These are phyloP conservation scores for Tricholoma sp. DNA, from an alignment of 768 basidiomycete species.

Conservation along the genomic window DNA sequence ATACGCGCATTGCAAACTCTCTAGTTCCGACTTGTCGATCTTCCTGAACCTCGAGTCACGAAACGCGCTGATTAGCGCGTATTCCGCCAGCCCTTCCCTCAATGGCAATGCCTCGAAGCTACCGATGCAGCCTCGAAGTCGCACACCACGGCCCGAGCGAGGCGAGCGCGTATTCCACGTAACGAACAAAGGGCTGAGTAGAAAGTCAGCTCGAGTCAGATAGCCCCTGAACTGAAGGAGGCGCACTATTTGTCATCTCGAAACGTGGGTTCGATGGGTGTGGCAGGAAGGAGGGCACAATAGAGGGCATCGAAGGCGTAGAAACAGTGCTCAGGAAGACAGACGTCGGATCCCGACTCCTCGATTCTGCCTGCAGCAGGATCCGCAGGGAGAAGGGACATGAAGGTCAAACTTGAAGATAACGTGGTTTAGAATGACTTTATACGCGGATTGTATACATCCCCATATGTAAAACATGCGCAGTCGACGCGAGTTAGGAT, in stretches of 20 bases:
- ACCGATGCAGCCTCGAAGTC: slow-evolving; percentile 92
- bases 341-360: slow-evolving; percentile 41
- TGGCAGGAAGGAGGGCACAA: slow-evolving; percentile 60
- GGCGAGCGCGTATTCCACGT: slow-evolving; percentile 85
- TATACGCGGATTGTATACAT: slow-evolving; percentile 1
- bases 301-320: slow-evolving; percentile 80
- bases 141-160: slow-evolving; percentile 52
- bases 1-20: slow-evolving; percentile 82
- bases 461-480: slow-evolving; percentile 1
- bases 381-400: slow-evolving; percentile 55
- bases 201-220: background rate
- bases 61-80: slow-evolving; percentile 89
- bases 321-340: slow-evolving; percentile 73
- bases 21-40: slow-evolving; percentile 74
- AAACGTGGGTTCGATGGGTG: slow-evolving; percentile 59
- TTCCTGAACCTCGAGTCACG: slow-evolving; percentile 81
- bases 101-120: slow-evolving; percentile 79
- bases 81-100: slow-evolving; percentile 76
- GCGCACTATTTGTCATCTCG: slow-evolving; percentile 75
- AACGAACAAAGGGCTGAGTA: slow-evolving; percentile 82
- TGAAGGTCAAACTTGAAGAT: slow-evolving; percentile 22
- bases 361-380: slow-evolving; percentile 34
- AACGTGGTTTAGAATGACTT: slow-evolving; percentile 8
- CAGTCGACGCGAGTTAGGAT: slow-evolving; percentile 5
- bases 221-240: background rate